Conservation (phyloP, 202 grass and related monocot species). For the Setaria italica region DNA sequence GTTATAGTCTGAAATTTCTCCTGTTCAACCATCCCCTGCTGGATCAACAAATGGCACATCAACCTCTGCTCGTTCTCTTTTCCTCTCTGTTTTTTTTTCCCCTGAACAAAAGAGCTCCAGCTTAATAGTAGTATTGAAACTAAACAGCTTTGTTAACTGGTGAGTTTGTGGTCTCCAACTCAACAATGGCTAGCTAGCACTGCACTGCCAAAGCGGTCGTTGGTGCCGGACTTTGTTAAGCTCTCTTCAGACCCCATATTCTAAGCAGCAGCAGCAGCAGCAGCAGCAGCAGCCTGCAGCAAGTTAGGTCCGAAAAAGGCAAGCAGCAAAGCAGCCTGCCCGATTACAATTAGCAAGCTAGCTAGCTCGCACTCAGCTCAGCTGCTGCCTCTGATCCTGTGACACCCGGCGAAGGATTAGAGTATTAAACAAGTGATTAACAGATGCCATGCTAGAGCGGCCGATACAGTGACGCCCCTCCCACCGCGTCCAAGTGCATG, state of each 20-base stretch:
- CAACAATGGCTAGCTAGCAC: conserved; percentile 31
- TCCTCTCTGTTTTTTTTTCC: not conserved
- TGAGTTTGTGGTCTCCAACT: conserved; percentile 49
- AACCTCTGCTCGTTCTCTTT: no score
- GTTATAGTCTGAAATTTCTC: not conserved
- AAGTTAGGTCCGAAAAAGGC: not conserved
- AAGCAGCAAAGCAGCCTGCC: not conserved
- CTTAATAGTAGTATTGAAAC: not conserved
- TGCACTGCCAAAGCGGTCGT: conserved; percentile 16
- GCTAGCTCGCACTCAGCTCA: not conserved
- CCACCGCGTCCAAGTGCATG: conserved; percentile 39
- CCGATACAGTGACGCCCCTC: conserved; percentile 49
- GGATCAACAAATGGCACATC: not conserved
- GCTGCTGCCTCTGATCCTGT: not conserved
- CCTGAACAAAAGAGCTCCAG: not conserved
- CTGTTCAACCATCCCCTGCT: no score
- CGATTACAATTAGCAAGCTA: conserved; percentile 26
- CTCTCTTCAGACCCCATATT: not conserved
- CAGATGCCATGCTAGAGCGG: conserved; percentile 30
- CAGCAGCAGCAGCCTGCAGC: not conserved
- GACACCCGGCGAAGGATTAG: not conserved
- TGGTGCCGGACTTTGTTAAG: conserved; percentile 31
- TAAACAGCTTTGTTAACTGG: no score
- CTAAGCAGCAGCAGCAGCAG: conserved; percentile 41
- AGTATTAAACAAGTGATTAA: not conserved